Conservation (phyloP, 2,329 filamentous ascomycete genomes). For the Monosporascus sp. region DNA sequence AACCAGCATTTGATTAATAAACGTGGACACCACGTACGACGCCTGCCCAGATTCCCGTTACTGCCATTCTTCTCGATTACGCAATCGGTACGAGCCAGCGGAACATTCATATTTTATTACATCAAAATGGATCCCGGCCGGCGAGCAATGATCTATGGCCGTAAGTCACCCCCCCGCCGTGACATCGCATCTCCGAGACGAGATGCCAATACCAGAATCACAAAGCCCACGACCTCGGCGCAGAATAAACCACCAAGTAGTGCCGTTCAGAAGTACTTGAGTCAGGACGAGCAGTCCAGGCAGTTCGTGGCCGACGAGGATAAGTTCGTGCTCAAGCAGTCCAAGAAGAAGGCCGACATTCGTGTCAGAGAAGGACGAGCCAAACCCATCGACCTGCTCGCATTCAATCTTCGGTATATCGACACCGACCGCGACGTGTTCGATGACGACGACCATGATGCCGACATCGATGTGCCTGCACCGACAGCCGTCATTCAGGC, state of each 20-base stretch:
- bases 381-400: slow-evolving; percentile 88
- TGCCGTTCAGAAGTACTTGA: slow-evolving; percentile 43
- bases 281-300: slow-evolving; percentile 70
- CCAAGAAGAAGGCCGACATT: slow-evolving; percentile 96
- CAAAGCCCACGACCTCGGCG: slow-evolving; percentile 39
- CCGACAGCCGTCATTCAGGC: slow-evolving; percentile 77
- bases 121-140: slow-evolving; percentile 48
- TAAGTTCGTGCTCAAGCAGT: slow-evolving; percentile 90
- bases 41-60: too few relatives aligned
- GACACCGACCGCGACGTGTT: slow-evolving; percentile 80
- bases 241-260: slow-evolving; percentile 23
- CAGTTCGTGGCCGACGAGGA: slow-evolving; percentile 93
- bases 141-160: slow-evolving; percentile 47
- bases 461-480: slow-evolving; percentile 68
- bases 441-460: slow-evolving; percentile 74
- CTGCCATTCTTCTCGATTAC: too few relatives aligned
- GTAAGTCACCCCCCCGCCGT: slow-evolving; percentile 37
- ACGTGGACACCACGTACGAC: too few relatives aligned
- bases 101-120: too few relatives aligned
- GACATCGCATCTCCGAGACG: slow-evolving; percentile 51
- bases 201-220: slow-evolving; percentile 50
- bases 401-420: slow-evolving; percentile 83
- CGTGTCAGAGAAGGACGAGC: slow-evolving; percentile 86
- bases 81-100: too few relatives aligned
- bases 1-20: too few relatives aligned